Base-by-base conservation (phyloP, 164 flowering plant genomes). In the Chimonanthus salicifolius region DNA sequence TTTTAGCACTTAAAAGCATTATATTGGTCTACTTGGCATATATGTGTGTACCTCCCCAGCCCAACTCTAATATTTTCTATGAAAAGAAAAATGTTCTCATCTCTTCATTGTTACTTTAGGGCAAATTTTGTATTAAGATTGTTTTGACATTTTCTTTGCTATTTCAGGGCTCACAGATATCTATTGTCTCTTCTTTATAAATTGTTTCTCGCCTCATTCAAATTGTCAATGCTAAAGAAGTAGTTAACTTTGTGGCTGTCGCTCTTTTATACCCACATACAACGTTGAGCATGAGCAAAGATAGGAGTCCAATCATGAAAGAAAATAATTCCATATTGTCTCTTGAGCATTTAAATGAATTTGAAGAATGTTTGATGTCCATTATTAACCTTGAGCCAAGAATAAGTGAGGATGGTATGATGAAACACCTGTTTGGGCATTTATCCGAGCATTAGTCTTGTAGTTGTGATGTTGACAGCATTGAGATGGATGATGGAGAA, bases 171-270 rank as follows among this genome's bases (percentile, higher is more conserved):
- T 71, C 70, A 68, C 71, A 68, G 69, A 15, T 85, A 51, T 88
- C 90, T 66, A 70, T 82, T 44, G 70, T 84, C 83, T 83, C 89
- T 63, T 87, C 88, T 76, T 71, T 88, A 60, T 88, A 82, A 72
- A 63, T 87, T 63, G 71, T 88, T 78, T 82, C 82, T 66, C 84
- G 84, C 50, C 83, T 88, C 78, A 81, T 88, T 73, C 90, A 87
- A 84, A 80, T 88, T 81, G 73, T 88, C 77, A 88, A 81, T 72
- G 87, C 74, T 70, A 82, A 80, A 78, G 69, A 68, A 72, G 45
- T 87, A 66, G 69, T 78, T 64, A 82, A 88, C 69, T 54, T 75
- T 44, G 86, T 87, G 49, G 90, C 89, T 43, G 72, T 74, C 74
- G 75, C 68, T 70, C 43, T 84, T 76, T 51, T 87, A 49, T 83